Evolutionary conservation across 1,284 basidiomycete genomes (phyloP), one percentile per base, ranked within the genome.

Genomic region (Austroboletus niveus): DNA sequence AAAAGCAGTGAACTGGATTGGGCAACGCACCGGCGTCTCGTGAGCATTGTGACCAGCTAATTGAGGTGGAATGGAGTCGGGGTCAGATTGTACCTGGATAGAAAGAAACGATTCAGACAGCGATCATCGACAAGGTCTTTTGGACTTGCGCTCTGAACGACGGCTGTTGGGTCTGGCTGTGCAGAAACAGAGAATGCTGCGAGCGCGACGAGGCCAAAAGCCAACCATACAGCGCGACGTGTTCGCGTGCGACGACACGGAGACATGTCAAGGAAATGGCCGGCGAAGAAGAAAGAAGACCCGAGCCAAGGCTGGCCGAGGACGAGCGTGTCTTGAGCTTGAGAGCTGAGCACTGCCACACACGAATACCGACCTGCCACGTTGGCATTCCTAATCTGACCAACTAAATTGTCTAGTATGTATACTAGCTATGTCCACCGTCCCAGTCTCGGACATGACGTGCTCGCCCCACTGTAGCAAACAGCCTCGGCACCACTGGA

Each of bases 181-280:
- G 74, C 73, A 15, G 70, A 66, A 27, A 66, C 55, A 27, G 74
- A 69, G 35, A 73, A 63, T 2, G 70, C 72, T 46, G 75, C 68
- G 34, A 82, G 62, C 44, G 75, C 77, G 57, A 82, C 67, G 52
- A 84, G 70, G 45, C 76, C 79, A 64, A 81, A 80, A 42, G 79
- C 78, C 38, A 84, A 65, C 80, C 81, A 84, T 38, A 73, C 81
- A 51, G 80, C 82, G 57, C 89, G 91, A 60, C 76, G 63, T 53
- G 55, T 58, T 35, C 55, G 58, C 42, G 57, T 55, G 52, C 56
- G 49, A 22, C 46, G 54, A 57, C 64, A 52, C 41, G 35, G 27
- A 42, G 53, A 20, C 64, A 65, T 69, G 30, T 24, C 22, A 24
- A 24, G 22, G 22, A 9, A 47, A 15, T 17, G 44, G 35, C 7